Base-by-base conservation (phyloP, 768 basidiomycete genomes). In the Lyophyllum atratum region DNA sequence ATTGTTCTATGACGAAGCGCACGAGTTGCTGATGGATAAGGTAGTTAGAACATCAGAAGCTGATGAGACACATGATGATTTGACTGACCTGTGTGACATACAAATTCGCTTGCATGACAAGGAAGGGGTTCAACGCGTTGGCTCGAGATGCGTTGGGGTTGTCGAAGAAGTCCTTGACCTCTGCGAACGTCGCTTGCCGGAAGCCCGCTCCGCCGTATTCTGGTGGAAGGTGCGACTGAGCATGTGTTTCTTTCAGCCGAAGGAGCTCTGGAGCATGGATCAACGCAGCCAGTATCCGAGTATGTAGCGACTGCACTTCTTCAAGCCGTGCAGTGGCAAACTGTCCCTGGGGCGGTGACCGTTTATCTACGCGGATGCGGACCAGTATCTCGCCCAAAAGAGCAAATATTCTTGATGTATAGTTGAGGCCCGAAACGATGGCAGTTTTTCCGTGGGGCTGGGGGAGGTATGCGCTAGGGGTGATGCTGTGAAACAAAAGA, bases 91-190 rank as follows among this genome's bases (percentile, higher is more conserved):
- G 93, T 11, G 93, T 95, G 64, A 95, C 93, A 64, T 89, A 95
- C 40, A 96, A 77, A 66, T 96, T 96, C 33, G 90, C 90, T 71
- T 95, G 93, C 84, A 93, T 90, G 29, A 96, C 93, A 29, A 95
- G 78, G 79, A 89, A 95, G 19, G 91, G 89, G 68, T 96, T 94
- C 52, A 92, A 80, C 0, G 93, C 93, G 65, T 91, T 90, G 54
- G 85, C 91, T 21, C 90, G 82, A 9, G 86, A 90, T 8, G 92
- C 92, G 59, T 93, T 90, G 12, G 94, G 93, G 64, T 95, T 92
- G 61, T 93, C 88, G 68, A 95, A 96, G 68, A 94, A 92, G 69
- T 93, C 89, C 67, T 90, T 90, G 60, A 96, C 88, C 72, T 94
- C 91, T 2, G 87, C 87, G 60, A 93, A 92, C 2, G 94, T 93